phyloP scores from a whole-genome alignment of 306 rosid genomes.

The Dryas alaskensis region DNA sequence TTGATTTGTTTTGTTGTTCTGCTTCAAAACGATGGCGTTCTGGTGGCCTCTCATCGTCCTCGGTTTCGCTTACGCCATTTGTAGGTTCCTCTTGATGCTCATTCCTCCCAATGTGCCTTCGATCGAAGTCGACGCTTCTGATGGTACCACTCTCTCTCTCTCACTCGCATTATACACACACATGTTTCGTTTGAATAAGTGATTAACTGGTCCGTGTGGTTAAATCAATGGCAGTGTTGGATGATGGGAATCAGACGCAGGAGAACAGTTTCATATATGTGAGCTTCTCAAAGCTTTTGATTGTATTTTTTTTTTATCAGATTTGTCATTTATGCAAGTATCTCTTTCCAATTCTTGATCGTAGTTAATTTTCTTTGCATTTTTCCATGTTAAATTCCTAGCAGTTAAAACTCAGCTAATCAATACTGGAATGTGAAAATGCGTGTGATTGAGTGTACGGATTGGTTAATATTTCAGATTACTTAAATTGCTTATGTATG shows the following conservation, averaged over 20 bases:
- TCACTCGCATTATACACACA: not conserved
- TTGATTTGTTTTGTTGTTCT: not conserved
- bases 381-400: not conserved
- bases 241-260: slow-evolving; percentile 71
- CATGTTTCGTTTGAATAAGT: not conserved
- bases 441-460: not conserved
- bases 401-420: not conserved
- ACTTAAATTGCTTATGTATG: not conserved
- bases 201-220: slow-evolving; percentile 19
- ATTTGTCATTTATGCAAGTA: not conserved
- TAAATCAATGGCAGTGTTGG: slow-evolving; percentile 61
- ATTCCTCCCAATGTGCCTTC: slow-evolving; percentile 94
- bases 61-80: slow-evolving; percentile 70
- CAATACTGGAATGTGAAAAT: not conserved
- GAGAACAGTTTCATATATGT: slow-evolving; percentile 86
- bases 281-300: slow-evolving; percentile 29
- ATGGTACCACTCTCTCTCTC: slow-evolving; percentile 47
- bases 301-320: not conserved
- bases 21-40: slow-evolving; percentile 48
- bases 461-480: not conserved
- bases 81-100: slow-evolving; percentile 78
- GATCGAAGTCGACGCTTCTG: slow-evolving; percentile 82
- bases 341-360: not conserved
- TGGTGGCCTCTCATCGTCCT: slow-evolving; percentile 88
- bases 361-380: not conserved